Conservation (phyloP, 495 filamentous ascomycete genomes). For the Xylaria acuta region DNA sequence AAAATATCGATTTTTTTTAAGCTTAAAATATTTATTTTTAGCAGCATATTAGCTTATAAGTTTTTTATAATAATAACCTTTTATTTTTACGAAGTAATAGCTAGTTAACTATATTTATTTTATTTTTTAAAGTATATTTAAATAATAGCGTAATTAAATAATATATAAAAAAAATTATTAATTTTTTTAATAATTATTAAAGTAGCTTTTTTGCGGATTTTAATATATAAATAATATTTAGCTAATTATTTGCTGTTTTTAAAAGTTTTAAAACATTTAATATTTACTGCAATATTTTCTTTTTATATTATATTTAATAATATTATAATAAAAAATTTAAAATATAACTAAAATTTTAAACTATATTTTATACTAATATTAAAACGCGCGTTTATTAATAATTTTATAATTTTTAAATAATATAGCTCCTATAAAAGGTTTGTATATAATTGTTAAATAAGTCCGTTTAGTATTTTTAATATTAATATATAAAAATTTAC, state of each 20-base stretch:
- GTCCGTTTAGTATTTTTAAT: background rate
- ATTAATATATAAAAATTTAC: too few relatives aligned
- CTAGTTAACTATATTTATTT: background rate
- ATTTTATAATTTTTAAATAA: background rate
- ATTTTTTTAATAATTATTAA: constrained; percentile 4
- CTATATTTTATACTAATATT: background rate
- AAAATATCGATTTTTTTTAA: constrained; percentile 1
- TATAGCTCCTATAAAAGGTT: too few relatives aligned
- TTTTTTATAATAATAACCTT: background rate
- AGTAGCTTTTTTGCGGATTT: background rate
- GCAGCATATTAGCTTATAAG: background rate
- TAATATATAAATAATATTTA: background rate
- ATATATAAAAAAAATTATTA: background rate
- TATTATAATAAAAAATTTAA: background rate
- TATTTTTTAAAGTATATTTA: constrained; percentile 4
- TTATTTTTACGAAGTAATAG: background rate
- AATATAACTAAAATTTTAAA: background rate
- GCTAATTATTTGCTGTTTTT: background rate
- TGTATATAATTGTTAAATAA: background rate
- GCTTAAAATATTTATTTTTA: constrained; percentile 9
- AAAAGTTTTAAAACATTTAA: background rate
- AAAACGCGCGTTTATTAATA: background rate
- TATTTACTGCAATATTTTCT: background rate
- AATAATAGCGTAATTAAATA: background rate
- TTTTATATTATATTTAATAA: background rate